Evolutionary conservation across 2,329 filamentous ascomycete genomes (phyloP).

Genomic region (Mariannaea sp.): DNA sequence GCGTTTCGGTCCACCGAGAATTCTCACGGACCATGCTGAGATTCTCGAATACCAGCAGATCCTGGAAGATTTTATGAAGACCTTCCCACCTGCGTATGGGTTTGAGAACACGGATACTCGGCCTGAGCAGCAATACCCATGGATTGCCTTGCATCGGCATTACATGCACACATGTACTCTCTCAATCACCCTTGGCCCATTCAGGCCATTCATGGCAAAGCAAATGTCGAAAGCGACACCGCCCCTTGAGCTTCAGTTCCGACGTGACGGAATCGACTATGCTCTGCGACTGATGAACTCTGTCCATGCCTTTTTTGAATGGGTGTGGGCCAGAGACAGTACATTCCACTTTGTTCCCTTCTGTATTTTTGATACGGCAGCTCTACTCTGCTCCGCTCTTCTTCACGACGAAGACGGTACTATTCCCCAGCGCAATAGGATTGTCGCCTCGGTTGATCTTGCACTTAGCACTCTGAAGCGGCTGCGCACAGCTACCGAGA

Average conservation of each 20-base stretch:
- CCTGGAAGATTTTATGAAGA: constrained; percentile 49
- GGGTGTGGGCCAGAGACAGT: constrained; percentile 51
- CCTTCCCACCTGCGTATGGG: constrained; percentile 48
- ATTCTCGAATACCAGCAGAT: constrained; percentile 41
- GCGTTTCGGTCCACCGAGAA: constrained; percentile 40
- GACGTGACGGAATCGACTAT: constrained; percentile 49
- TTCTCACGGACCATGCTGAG: constrained; percentile 37
- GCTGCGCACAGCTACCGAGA: constrained; percentile 38
- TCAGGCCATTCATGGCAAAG: constrained; percentile 52
- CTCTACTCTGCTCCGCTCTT: constrained; percentile 55
- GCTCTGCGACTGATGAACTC: constrained; percentile 49
- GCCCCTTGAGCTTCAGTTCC: constrained; percentile 44
- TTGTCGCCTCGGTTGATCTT: constrained; percentile 46
- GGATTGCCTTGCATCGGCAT: constrained; percentile 52
- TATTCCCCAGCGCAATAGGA: constrained; percentile 47
- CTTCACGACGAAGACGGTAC: constrained; percentile 51
- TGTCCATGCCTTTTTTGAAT: constrained; percentile 49
- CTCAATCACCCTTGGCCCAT: constrained; percentile 51
- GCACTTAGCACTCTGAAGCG: constrained; percentile 43
- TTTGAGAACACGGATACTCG: constrained; percentile 47
- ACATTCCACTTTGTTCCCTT: constrained; percentile 57
- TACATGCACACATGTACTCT: constrained; percentile 52
- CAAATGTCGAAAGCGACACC: constrained; percentile 36
- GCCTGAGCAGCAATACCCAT: constrained; percentile 47
- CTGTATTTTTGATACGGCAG: constrained; percentile 56